A percentile compares a stretch with the other conserved stretches of the same genome.
phyloP scores from a whole-genome alignment of 2,329 filamentous ascomycete species.

The Scleromitrula shiraiana region DNA sequence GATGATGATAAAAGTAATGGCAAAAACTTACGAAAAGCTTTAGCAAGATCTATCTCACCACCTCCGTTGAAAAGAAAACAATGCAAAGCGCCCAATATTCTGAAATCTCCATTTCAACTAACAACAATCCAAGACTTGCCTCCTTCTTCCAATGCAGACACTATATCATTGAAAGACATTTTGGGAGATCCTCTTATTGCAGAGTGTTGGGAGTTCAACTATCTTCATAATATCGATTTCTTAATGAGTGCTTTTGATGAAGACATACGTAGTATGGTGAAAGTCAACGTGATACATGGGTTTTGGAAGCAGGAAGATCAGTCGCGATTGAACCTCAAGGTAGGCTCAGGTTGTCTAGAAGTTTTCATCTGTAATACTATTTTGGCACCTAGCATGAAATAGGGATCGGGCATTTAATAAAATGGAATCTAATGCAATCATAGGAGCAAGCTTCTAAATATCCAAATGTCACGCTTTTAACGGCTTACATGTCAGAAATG shows the following conservation, averaged over 20 bases:
- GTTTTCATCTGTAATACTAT: background rate
- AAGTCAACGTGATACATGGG: conserved; percentile 53
- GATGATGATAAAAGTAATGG: background rate
- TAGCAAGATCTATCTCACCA: conserved; percentile 24
- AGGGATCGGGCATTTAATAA: background rate
- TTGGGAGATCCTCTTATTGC: conserved; percentile 50
- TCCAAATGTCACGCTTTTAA: conserved; percentile 61
- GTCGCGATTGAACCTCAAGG: conserved; percentile 34
- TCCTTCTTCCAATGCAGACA: conserved; percentile 44
- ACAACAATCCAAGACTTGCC: conserved; percentile 48
- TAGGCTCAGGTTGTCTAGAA: no score
- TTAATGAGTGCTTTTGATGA: conserved; percentile 47
- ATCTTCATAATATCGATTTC: conserved; percentile 49
- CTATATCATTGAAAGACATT: conserved; percentile 47
- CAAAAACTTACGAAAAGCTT: background rate
- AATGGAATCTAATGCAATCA: background rate
- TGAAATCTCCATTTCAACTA: conserved; percentile 49
- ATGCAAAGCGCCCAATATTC: conserved; percentile 1
- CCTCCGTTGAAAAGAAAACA: conserved; percentile 20
- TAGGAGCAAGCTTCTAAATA: conserved; percentile 55
- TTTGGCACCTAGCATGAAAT: background rate
- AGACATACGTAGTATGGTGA: conserved; percentile 44
- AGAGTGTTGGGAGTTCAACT: conserved; percentile 51
- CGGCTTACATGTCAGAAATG: conserved; percentile 71
- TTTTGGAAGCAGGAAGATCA: conserved; percentile 59